Conservation (phyloP, 2,329 filamentous ascomycete genomes). For the Stemphylium vesicarium region DNA sequence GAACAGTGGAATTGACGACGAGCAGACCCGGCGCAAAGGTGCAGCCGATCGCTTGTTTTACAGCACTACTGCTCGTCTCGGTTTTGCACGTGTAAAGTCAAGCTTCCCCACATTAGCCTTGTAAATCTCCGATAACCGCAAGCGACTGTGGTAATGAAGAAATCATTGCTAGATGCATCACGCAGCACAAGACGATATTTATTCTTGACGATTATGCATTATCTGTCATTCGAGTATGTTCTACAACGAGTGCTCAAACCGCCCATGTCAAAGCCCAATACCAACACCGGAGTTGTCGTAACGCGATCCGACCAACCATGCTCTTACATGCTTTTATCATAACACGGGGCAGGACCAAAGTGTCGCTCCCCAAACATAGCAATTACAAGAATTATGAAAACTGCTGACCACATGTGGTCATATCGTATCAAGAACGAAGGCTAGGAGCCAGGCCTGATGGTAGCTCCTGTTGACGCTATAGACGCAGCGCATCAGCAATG, state of each 20-base stretch:
- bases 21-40: background rate
- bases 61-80: background rate
- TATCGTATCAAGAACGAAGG: slow-evolving; percentile 8
- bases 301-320: slow-evolving; percentile 20
- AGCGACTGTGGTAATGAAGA: too few relatives aligned
- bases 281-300: slow-evolving; percentile 19
- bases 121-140: background rate
- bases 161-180: too few relatives aligned
- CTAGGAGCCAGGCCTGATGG: slow-evolving; percentile 5
- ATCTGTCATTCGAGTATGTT: slow-evolving; percentile 11
- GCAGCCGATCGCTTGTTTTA: slow-evolving; percentile 1
- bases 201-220: slow-evolving; percentile 18
- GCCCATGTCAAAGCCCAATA: slow-evolving; percentile 13
- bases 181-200: background rate
- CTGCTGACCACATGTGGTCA: slow-evolving; percentile 7
- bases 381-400: slow-evolving; percentile 32
- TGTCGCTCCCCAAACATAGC: slow-evolving; percentile 20
- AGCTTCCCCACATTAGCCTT: slow-evolving; percentile 7
- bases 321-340: slow-evolving; percentile 31
- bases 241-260: slow-evolving; percentile 2
- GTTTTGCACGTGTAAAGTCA: slow-evolving; percentile 8
- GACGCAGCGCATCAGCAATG: background rate
- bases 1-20: background rate
- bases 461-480: slow-evolving; percentile 7
- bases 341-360: slow-evolving; percentile 21